These are phyloP conservation scores for Oryza punctata DNA, from an alignment of 176 grass and related monocot species.

Conservation along the genomic window DNA sequence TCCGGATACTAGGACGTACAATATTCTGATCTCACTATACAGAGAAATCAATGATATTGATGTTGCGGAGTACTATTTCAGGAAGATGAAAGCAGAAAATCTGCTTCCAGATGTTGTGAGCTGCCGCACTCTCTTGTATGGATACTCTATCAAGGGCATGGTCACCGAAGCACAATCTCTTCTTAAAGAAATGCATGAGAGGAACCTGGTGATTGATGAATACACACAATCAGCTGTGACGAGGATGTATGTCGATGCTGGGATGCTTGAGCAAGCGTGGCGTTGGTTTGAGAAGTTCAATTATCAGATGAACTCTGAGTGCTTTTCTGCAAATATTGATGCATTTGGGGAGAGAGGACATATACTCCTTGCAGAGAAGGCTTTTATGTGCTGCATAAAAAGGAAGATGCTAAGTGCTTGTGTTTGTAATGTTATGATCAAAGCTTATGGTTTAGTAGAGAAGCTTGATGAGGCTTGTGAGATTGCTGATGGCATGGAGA, in stretches of 20 bases:
- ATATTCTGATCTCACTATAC: conserved; percentile 75
- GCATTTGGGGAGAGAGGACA: conserved; percentile 76
- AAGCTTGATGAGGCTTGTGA: conserved; percentile 68
- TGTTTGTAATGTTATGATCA: conserved; percentile 95
- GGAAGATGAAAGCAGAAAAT: conserved; percentile 56
- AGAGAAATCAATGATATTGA: conserved; percentile 61
- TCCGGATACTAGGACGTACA: conserved; percentile 76
- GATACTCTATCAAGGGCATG: conserved; percentile 72
- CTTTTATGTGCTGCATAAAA: conserved; percentile 65
- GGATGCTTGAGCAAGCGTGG: conserved; percentile 76
- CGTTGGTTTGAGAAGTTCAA: conserved; percentile 75
- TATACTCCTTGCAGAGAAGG: conserved; percentile 72
- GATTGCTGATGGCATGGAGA: conserved; percentile 76
- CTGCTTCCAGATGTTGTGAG: conserved; percentile 70
- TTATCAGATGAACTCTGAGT: conserved; percentile 62
- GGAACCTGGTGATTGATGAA: conserved; percentile 69
- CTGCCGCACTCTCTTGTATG: conserved; percentile 80
- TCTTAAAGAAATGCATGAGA: conserved; percentile 68
- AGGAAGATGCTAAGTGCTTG: conserved; percentile 66
- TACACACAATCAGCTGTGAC: conserved; percentile 92
- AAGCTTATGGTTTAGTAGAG: conserved; percentile 75
- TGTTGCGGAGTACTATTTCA: conserved; percentile 72
- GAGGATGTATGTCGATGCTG: conserved; percentile 80
- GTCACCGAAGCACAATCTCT: conserved; percentile 70
- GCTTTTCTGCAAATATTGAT: conserved; percentile 80